phyloP scores from a whole-genome alignment of 805 yeast genomes.

The Saccharomycopsis lassenensis region DNA sequence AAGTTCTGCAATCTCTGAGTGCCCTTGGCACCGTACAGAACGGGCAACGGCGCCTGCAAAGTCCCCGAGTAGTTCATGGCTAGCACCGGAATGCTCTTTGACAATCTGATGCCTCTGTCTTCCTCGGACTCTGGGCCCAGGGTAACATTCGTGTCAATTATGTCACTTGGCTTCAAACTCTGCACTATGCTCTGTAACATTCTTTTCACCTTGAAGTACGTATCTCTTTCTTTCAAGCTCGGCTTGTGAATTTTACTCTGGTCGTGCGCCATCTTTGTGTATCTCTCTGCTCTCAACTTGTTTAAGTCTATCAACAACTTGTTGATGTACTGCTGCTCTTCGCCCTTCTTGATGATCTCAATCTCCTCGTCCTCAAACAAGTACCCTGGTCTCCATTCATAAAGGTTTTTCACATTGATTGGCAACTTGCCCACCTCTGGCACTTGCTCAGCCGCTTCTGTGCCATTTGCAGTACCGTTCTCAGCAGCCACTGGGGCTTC shows the following conservation, averaged over 20 bases:
- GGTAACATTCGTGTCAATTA: constrained; percentile 26
- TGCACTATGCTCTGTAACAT: constrained; percentile 34
- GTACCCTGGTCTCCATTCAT: constrained; percentile 40
- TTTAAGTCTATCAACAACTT: constrained; percentile 38
- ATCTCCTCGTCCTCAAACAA: constrained; percentile 41
- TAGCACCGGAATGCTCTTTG: constrained; percentile 50
- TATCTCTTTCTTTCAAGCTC: constrained; percentile 29
- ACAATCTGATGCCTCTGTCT: constrained; percentile 26
- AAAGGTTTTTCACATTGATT: constrained; percentile 31
- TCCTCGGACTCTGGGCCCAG: constrained; percentile 27
- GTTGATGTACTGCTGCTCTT: constrained; percentile 33
- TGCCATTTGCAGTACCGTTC: background rate
- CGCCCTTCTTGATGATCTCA: constrained; percentile 33
- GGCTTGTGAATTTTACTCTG: constrained; percentile 28
- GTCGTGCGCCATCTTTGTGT: constrained; percentile 18
- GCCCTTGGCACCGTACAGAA: no score
- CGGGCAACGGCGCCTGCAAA: constrained; percentile 53
- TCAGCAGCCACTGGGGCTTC: background rate
- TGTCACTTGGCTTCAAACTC: constrained; percentile 24
- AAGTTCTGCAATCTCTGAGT: no score
- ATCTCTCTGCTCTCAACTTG: constrained; percentile 38
- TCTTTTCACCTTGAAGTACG: constrained; percentile 34
- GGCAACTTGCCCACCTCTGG: constrained; percentile 9
- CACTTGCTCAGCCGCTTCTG: constrained; percentile 12
- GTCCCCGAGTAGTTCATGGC: constrained; percentile 68